Evolutionary conservation across 2,329 filamentous ascomycete genomes (phyloP), one percentile per base, ranked within the genome.

Genomic region (Hymenoscyphus salicellus): DNA sequence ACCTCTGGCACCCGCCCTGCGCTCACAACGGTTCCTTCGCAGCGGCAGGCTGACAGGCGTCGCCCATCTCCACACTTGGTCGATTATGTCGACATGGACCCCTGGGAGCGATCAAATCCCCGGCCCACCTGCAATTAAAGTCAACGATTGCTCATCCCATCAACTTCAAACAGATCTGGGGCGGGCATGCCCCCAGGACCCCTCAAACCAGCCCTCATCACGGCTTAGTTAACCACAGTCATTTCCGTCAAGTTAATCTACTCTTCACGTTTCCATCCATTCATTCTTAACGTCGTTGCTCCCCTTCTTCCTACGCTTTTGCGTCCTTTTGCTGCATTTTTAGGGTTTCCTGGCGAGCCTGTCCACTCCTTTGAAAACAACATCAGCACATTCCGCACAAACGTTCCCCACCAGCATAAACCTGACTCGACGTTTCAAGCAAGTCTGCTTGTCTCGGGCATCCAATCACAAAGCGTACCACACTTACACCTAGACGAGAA

Each of bases 141-240:
- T 62, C 63, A 74, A 74, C 70, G 72, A 77, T 78, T 61, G 36
- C 36, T 65, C 62, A 67, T 80, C 77, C 78, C 78, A 81, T 83
- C 76, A 81, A 81, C 78, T 78, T 83, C 83, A 84, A 83, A 85
- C 82, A 72, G 61, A 63, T 61, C 55, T 70, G 70, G 65, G 66
- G 66, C 63, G 67, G 63, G 63, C 36, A 36, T 20, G 33, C 14
- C 23, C 55, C 46, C 46, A 52, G 46, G 20, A 46, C 46, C 46
- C 46, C 46, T 52, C 46, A 52, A 52, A 52, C 46, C 46, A 52
- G 46, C 23, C 46, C 46, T 52, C 46, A 52, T 26, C 46, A 52
- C 46, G 46, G n/a, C 20, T 52, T 36, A 52, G 62, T 49, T 36
- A 64, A 28, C 20, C 26, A 46, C 55, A 56, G 49, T 58, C 55